Conservation (phyloP, 2,329 filamentous ascomycete genomes). For the Neonectria hederae region DNA sequence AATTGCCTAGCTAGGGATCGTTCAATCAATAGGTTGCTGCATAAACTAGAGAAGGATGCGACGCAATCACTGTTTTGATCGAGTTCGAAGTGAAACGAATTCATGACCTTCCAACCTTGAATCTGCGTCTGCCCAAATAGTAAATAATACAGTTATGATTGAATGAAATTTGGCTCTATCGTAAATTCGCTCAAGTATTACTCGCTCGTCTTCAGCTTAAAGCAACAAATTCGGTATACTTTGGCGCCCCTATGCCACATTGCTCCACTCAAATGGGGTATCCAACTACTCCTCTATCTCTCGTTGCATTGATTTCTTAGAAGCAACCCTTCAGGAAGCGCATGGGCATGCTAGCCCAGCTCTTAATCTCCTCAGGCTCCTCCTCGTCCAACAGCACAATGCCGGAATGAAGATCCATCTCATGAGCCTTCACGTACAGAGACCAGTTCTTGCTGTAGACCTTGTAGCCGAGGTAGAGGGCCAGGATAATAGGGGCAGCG, state of each 20-base stretch:
- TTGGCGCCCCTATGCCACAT: conserved; percentile 10
- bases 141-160: neutral
- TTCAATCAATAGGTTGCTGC: too few relatives aligned
- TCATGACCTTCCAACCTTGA: neutral
- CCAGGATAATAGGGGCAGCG: conserved; percentile 72
- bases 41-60: too few relatives aligned
- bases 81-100: neutral
- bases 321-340: conserved; percentile 34
- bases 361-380: conserved; percentile 76
- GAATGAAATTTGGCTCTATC: conserved; percentile 5
- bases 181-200: conserved; percentile 14
- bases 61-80: neutral
- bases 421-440: conserved; percentile 67
- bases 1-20: too few relatives aligned
- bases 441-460: conserved; percentile 70
- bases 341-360: conserved; percentile 64
- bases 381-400: conserved; percentile 79
- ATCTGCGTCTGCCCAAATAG: neutral
- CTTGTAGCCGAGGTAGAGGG: conserved; percentile 80
- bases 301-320: conserved; percentile 24
- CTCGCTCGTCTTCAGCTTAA: conserved; percentile 26
- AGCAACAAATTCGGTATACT: conserved; percentile 16
- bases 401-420: conserved; percentile 90
- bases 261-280: conserved; percentile 32
- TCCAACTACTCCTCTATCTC: conserved; percentile 28